Base-by-base conservation (phyloP, 352 stramenopile species). In the Phytophthora palmivora region DNA sequence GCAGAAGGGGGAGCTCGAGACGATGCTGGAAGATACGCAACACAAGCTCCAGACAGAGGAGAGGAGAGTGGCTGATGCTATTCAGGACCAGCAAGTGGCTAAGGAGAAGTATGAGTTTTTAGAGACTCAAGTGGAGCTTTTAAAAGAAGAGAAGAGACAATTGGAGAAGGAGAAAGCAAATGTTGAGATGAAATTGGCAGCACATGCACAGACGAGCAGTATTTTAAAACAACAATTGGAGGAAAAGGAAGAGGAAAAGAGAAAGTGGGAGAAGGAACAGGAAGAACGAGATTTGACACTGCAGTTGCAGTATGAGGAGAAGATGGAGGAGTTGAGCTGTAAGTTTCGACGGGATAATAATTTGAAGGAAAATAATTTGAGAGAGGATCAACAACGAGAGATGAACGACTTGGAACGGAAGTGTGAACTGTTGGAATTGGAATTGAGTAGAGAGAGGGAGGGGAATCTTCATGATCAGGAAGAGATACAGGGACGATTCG, bases 161-260 rank as follows among this genome's bases (percentile, higher is more conserved):
- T 9, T 69, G 30, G 45, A 52, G 21, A 26, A 65, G 38, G 42
- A 73, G 22, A 66, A 44, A n/a, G 21, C 7, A 9, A 18, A 57
- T 5, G 0, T 66, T n/a, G 28, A 64, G 18, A 39, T 14, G 4
- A 59, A 71, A 15, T 18, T 72, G 44, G 62, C 34, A 9, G 16
- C 56, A 22, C 43, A 75, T 65, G 67, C 47, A 16, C 62, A 68
- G 45, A 75, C 67, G 14, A 62, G 36, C 9, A 65, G 45, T 10
- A 72, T 72, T 38, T 56, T 75, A 22, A 60, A 71, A 41, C 62
- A 72, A 22, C 61, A 75, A 21, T 32, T 75, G 41, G 10, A 59
- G 10, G 67, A 76, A 34, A 76, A 62, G 18, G 63, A 68, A 6
- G 51, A 74, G 18, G 59, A 70, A 15, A 16, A 10, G 4, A 22